Base-by-base conservation (phyloP, 352 stramenopile genomes). In the Globisporangium spiculum region DNA sequence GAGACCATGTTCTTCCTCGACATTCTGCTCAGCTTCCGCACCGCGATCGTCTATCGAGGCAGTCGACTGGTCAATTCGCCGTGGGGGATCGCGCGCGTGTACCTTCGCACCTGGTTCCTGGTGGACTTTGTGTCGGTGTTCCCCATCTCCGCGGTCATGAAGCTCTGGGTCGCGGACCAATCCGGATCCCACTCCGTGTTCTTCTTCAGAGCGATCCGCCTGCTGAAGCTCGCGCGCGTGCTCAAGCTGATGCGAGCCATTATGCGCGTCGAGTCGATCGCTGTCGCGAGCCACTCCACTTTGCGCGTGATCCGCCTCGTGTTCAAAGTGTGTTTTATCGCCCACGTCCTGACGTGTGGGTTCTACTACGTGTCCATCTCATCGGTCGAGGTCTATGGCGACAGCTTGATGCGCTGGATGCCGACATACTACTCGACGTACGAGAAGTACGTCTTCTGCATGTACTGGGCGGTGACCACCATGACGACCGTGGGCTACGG, bases 191-290 rank as follows among this genome's bases (percentile, higher is more conserved):
- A 67, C 63, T 75, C 74, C 1, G 70, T 94, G 26, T 71, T 80
- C n/a, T 68, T 94, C 22, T 74, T 91, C 4, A 81, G 90, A 32
- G 75, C 89, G 1, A 75, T 94, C 4, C 83, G 91, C 0, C 54
- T 98, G 26, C 64, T 98, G 10, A 97, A 97, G 70, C 78, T 98
- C 16, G 70, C 85, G 27, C 87, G 92, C 1, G 75, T 97, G 22
- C 78, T 98, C 64, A 97, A 97, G 71, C 80, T 97, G 7, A 77
- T 92, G 9, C 89, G 89, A 52, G 88, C 79, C 0, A 67, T 92
- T 46, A 78, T 80, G 14, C 78, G 75, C 4, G 76, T 82, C 50
- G 72, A 89, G 66, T 81, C 73, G n/a, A 76, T 83, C 26, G 84
- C 76, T 8, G 74, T 70, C 1, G 68, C 82, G 9, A 73, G 79